Percentiles rank a stretch among this genome's conserved stretches.
These are phyloP conservation scores for Nitzschia palea DNA, from an alignment of 108 stramenopile genomes.

Conservation along the genomic window DNA sequence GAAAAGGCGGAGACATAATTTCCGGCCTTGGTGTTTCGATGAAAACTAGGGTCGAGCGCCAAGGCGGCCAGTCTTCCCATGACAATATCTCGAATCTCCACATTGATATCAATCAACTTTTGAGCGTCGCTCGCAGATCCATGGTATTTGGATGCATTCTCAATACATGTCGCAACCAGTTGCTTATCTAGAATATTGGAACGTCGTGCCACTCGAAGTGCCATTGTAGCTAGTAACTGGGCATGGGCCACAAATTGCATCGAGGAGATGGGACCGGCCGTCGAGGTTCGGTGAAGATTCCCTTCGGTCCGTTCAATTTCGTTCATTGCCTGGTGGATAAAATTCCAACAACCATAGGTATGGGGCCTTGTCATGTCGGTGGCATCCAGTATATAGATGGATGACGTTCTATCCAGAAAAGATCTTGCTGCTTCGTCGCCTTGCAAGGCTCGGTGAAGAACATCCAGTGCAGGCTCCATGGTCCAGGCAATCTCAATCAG, in stretches of 20 bases:
- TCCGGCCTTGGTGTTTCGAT: not conserved
- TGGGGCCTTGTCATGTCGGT: slow-evolving; percentile 54
- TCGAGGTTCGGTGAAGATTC: not conserved
- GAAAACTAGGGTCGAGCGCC: slow-evolving; percentile 62
- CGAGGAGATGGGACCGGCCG: not conserved
- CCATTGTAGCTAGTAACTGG: slow-evolving; percentile 66
- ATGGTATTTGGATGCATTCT: slow-evolving; percentile 53
- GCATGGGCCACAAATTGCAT: slow-evolving; percentile 49
- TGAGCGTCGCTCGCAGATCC: slow-evolving; percentile 38
- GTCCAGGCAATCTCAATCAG: no score
- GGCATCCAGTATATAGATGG: slow-evolving; percentile 76
- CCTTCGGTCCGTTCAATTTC: slow-evolving; percentile 71
- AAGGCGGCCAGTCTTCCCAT: slow-evolving; percentile 80
- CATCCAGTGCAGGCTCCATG: slow-evolving; percentile 56
- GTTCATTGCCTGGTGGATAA: slow-evolving; percentile 76
- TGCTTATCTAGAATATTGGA: slow-evolving; percentile 53
- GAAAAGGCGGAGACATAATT: slow-evolving; percentile 47
- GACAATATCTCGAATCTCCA: slow-evolving; percentile 70
- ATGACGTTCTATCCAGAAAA: slow-evolving; percentile 70
- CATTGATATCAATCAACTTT: slow-evolving; percentile 53
- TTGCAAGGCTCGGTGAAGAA: slow-evolving; percentile 58
- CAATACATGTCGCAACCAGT: slow-evolving; percentile 60
- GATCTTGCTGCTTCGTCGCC: slow-evolving; percentile 66
- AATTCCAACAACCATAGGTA: slow-evolving; percentile 83
- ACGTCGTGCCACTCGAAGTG: slow-evolving; percentile 66